Conservation (phyloP, 345 rosid species). For the Dipteronia sinensis region DNA sequence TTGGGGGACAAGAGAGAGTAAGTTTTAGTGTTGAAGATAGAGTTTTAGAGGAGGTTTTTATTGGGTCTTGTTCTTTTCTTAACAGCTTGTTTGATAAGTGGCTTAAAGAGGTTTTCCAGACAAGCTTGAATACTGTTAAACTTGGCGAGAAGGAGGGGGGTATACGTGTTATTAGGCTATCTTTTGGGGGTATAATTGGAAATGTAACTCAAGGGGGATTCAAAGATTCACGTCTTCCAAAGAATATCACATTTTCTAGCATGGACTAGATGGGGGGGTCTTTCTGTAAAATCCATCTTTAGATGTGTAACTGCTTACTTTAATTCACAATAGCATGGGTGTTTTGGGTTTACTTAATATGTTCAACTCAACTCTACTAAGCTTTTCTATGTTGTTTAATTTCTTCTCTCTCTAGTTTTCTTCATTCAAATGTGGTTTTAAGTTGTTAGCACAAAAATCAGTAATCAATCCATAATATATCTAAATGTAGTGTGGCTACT, state of each 20-base stretch:
- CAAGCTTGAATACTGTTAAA: conserved; percentile 45
- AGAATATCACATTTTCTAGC: conserved; percentile 47
- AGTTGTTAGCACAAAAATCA: too few species aligned
- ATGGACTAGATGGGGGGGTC: conserved; percentile 26
- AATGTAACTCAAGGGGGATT: conserved; percentile 41
- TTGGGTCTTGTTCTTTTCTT: conserved; percentile 34
- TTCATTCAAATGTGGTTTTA: not conserved
- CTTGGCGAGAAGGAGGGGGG: conserved; percentile 42
- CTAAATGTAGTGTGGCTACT: too few species aligned
- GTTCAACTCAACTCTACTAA: not conserved
- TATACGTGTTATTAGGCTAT: conserved; percentile 40
- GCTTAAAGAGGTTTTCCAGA: conserved; percentile 69
- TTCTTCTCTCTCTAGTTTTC: not conserved
- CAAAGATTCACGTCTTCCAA: conserved; percentile 57
- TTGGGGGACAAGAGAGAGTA: conserved; percentile 40
- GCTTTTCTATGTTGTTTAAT: not conserved
- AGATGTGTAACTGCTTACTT: conserved; percentile 25
- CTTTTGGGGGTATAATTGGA: conserved; percentile 39
- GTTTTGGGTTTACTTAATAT: conserved; percentile 11
- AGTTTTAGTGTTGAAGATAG: conserved; percentile 55
- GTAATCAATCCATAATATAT: too few species aligned
- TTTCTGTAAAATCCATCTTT: conserved; percentile 34
- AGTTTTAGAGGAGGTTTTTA: conserved; percentile 50
- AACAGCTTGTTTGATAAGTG: conserved; percentile 67
- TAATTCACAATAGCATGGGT: conserved; percentile 32